Conservation (phyloP, 148 eudicot genomes). For the Cornus controversa region DNA sequence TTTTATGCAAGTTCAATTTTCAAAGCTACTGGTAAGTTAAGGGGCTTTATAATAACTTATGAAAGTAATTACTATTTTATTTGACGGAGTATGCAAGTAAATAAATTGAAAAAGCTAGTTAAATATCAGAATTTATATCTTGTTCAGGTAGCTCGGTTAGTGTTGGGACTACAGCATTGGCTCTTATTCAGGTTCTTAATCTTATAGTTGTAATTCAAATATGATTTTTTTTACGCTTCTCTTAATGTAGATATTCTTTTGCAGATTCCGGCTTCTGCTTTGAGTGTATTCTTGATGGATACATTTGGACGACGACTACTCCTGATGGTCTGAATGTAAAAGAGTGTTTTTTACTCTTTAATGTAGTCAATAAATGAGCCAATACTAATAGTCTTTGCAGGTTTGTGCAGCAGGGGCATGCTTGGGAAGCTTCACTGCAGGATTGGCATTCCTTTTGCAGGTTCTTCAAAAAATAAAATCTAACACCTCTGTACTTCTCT, state of each 20-base stretch:
- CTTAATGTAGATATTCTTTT: not conserved
- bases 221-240: not conserved
- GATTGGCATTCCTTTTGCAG: constrained; percentile 24
- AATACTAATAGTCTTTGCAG: constrained; percentile 12
- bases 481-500: not conserved
- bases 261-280: constrained; percentile 40
- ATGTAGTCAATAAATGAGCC: not conserved
- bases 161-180: not conserved
- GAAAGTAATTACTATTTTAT: too few species aligned
- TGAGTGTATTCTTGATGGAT: constrained; percentile 48
- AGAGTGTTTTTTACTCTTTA: not conserved
- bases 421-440: constrained; percentile 24
- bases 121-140: too few species aligned
- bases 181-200: not conserved
- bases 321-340: constrained; percentile 43
- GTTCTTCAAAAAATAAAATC: constrained; percentile 8
- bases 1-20: constrained; percentile 11
- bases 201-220: too few species aligned
- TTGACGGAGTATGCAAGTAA: too few species aligned
- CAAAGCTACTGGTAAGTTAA: not conserved
- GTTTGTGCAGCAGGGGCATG: constrained; percentile 18
- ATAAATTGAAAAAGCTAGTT: too few species aligned
- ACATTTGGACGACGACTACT: constrained; percentile 49
- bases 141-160: too few species aligned
- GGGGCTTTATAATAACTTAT: not conserved